These are phyloP conservation scores for Trichoderma koningii DNA, from an alignment of 2,329 filamentous ascomycete genomes.

Conservation along the genomic window DNA sequence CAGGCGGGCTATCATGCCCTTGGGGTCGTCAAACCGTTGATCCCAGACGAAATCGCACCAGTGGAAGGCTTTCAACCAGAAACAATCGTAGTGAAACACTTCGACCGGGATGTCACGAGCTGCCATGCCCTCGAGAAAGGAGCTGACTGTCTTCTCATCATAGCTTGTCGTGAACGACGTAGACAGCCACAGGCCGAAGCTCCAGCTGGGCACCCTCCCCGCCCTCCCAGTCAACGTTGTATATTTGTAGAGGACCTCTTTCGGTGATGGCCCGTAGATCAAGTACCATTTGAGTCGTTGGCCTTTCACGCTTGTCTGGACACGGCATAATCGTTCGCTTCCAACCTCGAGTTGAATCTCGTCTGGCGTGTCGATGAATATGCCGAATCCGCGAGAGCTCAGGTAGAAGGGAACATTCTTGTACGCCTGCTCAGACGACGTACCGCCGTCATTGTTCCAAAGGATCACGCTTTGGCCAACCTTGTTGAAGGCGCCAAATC, in stretches of 20 bases:
- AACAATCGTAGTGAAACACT: slow-evolving; percentile 76
- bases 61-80: slow-evolving; percentile 74
- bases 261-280: slow-evolving; percentile 70
- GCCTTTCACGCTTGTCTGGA: slow-evolving; percentile 69
- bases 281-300: slow-evolving; percentile 74
- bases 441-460: slow-evolving; percentile 66
- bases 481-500: slow-evolving; percentile 76
- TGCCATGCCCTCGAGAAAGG: slow-evolving; percentile 70
- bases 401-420: slow-evolving; percentile 73
- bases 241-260: slow-evolving; percentile 70
- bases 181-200: slow-evolving; percentile 74
- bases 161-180: slow-evolving; percentile 76
- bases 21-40: slow-evolving; percentile 68
- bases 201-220: slow-evolving; percentile 69
- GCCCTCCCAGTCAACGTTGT: slow-evolving; percentile 67
- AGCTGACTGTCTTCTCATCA: slow-evolving; percentile 67
- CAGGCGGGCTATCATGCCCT: slow-evolving; percentile 63
- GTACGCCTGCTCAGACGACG: slow-evolving; percentile 69
- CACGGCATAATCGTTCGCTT: slow-evolving; percentile 69
- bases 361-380: slow-evolving; percentile 73
- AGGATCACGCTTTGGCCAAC: slow-evolving; percentile 70
- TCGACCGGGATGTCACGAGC: slow-evolving; percentile 65
- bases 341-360: slow-evolving; percentile 72
- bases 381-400: slow-evolving; percentile 67
- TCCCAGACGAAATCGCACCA: slow-evolving; percentile 78